Evolutionary conservation across 495 filamentous ascomycete species (phyloP), one percentile per base, ranked within the genome.

Genomic region (Penicillium crystallinum): DNA sequence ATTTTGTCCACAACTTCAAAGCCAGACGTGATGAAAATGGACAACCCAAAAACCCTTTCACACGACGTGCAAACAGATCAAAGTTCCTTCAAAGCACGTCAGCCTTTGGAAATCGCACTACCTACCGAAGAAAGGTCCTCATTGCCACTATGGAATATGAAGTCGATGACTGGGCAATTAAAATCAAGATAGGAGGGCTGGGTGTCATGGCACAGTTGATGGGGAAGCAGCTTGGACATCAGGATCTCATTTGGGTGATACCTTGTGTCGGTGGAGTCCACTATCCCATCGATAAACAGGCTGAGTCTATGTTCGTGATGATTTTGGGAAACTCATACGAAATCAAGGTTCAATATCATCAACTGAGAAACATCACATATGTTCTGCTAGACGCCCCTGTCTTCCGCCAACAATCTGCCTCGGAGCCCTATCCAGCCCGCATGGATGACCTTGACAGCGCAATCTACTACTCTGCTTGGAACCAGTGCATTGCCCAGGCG

Each of bases 371-470:
- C 62, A 87, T 89, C 53, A 89, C 85, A 17, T 89, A 83, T 65
- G 83, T 88, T 38, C 76, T 89, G 3, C 70, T 89, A 8, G 85
- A 89, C 57, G 81, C 82, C 0, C 84, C 84, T 0, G 78, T 87
- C 17, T 89, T 89, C 70, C 81, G 85, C 41, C 77, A 84, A 58
- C 85, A 87, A 61, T 79, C 82, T 9, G 81, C 80, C 58, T 63
- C 73, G 11, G 81, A 89, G 51, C 85, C 85, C 0, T 89, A 89
- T 55, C 84, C 84, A 3, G 71, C 83, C 6, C 81, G 85, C 19
- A 89, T 89, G 85, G 85, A 89, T 61, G 84, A 89, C 59, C 73
- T 89, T 46, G 82, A 86, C 46, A 81, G 77, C 54, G 85, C 85
- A 18, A 81, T 89, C 34, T 83, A 86, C 65, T 89, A 89, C 60